Conservation (phyloP, 345 rosid species). For the Combretum micranthum region DNA sequence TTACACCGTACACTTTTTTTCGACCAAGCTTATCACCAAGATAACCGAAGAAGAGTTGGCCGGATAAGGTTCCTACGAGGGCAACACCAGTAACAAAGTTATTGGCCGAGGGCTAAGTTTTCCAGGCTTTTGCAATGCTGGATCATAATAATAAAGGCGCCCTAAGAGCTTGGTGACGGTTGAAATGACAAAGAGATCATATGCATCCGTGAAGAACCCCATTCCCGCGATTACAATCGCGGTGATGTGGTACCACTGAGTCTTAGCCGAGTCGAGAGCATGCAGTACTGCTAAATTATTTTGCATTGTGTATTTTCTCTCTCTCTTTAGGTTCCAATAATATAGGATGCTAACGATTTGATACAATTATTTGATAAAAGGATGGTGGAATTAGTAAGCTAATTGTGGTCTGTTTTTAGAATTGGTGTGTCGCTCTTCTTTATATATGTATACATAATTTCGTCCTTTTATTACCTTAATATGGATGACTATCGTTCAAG, state of each 20-base stretch:
- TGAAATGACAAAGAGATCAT: slow-evolving; percentile 61
- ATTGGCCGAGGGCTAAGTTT: slow-evolving; percentile 23
- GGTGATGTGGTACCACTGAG: slow-evolving; percentile 53
- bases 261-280: slow-evolving; percentile 45
- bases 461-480: neutral
- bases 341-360: too few species aligned
- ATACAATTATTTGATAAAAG: too few species aligned
- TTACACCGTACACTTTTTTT: slow-evolving; percentile 49
- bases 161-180: slow-evolving; percentile 51
- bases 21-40: slow-evolving; percentile 63
- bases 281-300: slow-evolving; percentile 27
- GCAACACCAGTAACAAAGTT: slow-evolving; percentile 44
- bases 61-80: slow-evolving; percentile 38
- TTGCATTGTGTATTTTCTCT: too few species aligned
- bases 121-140: slow-evolving; percentile 15
- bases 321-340: too few species aligned
- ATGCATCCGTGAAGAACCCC: slow-evolving; percentile 74
- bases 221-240: slow-evolving; percentile 59
- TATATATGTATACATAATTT: neutral
- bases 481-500: neutral
- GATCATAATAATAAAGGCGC: slow-evolving; percentile 47
- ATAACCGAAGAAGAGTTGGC: slow-evolving; percentile 56
- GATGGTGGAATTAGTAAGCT: too few species aligned
- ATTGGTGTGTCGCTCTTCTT: neutral
- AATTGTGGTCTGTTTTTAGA: too few species aligned